phyloP scores from a whole-genome alignment of 106 monocot genomes.

The Acorus calamus region DNA sequence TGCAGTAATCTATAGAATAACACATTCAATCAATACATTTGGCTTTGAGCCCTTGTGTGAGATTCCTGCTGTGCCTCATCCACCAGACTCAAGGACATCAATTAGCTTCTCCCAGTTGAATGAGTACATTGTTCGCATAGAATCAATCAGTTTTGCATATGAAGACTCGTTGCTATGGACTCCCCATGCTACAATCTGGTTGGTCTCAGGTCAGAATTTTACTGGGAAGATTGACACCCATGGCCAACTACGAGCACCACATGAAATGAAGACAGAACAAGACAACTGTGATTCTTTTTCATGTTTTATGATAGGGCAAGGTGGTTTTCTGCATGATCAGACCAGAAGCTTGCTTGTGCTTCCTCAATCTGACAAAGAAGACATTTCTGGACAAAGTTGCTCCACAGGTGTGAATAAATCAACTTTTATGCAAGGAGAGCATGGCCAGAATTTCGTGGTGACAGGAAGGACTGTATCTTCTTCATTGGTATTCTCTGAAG shows the following conservation, averaged over 20 bases:
- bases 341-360: background rate
- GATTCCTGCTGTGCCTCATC: conserved; percentile 27
- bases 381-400: background rate
- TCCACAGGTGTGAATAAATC: too few relatives aligned
- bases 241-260: background rate
- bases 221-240: background rate
- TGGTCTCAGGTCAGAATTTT: conserved; percentile 2
- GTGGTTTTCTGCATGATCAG: conserved; percentile 31
- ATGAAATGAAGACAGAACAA: conserved; percentile 6
- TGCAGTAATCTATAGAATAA: conserved; percentile 39
- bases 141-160: conserved; percentile 25
- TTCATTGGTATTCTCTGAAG: conserved; percentile 71
- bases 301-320: conserved; percentile 36
- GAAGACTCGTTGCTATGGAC: conserved; percentile 43
- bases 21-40: conserved; percentile 9
- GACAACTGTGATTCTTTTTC: background rate
- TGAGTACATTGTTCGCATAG: conserved; percentile 35
- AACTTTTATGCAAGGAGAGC: too few relatives aligned
- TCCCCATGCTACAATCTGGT: conserved; percentile 62
- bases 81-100: conserved; percentile 3
- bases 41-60: conserved; percentile 33
- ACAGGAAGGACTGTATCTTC: conserved; percentile 42
- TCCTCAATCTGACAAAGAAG: background rate
- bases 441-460: too few relatives aligned
- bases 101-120: conserved; percentile 44